Conservation (phyloP, 1,284 basidiomycete genomes). For the Inonotus hispidus region DNA sequence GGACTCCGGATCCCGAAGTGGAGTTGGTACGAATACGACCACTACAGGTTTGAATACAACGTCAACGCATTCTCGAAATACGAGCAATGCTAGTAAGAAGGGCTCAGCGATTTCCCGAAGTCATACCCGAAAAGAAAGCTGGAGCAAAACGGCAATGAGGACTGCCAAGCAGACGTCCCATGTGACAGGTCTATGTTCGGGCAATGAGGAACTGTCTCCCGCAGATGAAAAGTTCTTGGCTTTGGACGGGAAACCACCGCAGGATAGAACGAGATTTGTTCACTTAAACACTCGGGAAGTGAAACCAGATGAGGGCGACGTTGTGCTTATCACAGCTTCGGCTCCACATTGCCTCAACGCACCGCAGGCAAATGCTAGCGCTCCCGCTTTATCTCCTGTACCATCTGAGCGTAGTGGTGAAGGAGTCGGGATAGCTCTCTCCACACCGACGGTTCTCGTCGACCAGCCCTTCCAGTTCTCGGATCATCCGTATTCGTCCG, state of each 20-base stretch:
- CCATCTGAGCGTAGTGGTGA: constrained; percentile 31
- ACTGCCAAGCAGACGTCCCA: constrained; percentile 24
- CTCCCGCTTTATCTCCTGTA: constrained; percentile 7
- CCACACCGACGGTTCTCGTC: constrained; percentile 43
- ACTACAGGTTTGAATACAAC: constrained; percentile 18
- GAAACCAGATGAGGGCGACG: constrained; percentile 8
- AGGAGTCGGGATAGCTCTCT: constrained; percentile 54
- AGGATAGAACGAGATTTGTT: constrained; percentile 43
- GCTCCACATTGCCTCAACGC: not conserved
- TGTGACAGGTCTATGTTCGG: constrained; percentile 34
- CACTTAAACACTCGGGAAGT: constrained; percentile 29
- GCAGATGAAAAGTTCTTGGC: constrained; percentile 30
- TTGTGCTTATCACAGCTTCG: constrained; percentile 14
- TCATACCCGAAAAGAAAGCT: constrained; percentile 55
- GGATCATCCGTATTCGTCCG: constrained; percentile 54
- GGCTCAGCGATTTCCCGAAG: constrained; percentile 27
- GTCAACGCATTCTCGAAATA: constrained; percentile 22
- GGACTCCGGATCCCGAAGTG: constrained; percentile 3
- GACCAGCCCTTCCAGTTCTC: constrained; percentile 36
- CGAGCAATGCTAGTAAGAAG: constrained; percentile 36
- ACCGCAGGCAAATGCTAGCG: not conserved
- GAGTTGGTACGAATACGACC: constrained; percentile 4
- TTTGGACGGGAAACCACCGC: constrained; percentile 34
- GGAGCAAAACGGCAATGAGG: constrained; percentile 52
- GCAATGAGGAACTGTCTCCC: constrained; percentile 22